Evolutionary conservation across 495 filamentous ascomycete species (phyloP), one percentile per base, ranked within the genome.

Genomic region (Extremus antarcticus): DNA sequence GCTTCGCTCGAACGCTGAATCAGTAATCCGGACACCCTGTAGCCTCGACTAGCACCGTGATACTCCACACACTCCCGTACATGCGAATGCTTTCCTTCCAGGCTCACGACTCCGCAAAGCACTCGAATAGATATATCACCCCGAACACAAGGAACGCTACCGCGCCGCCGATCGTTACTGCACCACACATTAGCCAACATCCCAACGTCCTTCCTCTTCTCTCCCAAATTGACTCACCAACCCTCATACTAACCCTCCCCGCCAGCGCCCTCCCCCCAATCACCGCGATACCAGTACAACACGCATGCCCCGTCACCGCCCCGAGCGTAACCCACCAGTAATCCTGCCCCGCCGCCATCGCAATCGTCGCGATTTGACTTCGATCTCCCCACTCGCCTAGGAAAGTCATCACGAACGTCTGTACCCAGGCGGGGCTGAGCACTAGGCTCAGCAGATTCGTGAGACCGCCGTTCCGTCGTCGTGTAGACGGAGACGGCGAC

Each of bases 371-470:
- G 65, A 98, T 98, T 69, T 98, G 92, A 65, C 87, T 94, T 56
- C 92, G 83, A 65, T 98, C 92, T 47, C 92, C 92, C 92, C 94
- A 97, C 69, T 98, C 92, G 10, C 92, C 92, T 25, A 98, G 73
- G 71, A 98, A 98, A 2, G 92, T 98, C 92, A 98, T 98, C 57
- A 90, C 81, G 68, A 98, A 98, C 3, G 94, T 98, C 70, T 98
- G 92, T 15, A 98, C 92, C 92, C 92, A 98, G 0, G 90, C 92
- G 2, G 92, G 92, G 65, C 87, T 94, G 17, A 98, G 75, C 1
- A 98, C 74, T 9, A 98, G 74, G 3, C 88, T 88, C 47, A 89
- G 77, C 2, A 98, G 82, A 62, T 98, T 98, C 67, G 82, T 83
- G 20, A 97, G 68, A 0, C 92, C 92, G 3, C 66, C 66, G 4